Conservation (phyloP, 2,329 filamentous ascomycete species). For the Trichoderma oligosporum region DNA sequence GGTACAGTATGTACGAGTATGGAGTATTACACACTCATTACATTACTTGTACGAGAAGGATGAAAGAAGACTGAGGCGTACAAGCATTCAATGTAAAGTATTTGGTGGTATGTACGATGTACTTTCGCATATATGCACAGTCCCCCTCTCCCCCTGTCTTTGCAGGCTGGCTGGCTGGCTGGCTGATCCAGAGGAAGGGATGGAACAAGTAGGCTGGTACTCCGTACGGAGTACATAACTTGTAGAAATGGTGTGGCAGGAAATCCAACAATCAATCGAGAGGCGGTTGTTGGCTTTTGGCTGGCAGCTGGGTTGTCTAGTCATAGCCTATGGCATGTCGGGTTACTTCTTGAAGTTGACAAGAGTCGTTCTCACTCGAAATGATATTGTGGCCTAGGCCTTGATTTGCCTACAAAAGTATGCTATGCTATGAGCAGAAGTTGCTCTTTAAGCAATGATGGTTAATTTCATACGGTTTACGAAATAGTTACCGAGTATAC, state of each 20-base stretch:
- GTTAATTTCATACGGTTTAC: too few relatives aligned
- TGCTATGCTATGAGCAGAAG: too few relatives aligned
- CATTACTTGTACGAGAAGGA: neutral
- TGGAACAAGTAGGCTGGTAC: neutral
- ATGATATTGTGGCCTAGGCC: neutral
- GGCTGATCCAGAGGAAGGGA: conserved; percentile 14
- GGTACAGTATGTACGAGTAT: too few relatives aligned
- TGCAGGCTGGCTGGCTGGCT: conserved; percentile 5
- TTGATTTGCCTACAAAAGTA: too few relatives aligned
- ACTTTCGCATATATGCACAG: neutral
- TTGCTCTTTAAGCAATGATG: too few relatives aligned
- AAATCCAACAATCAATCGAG: neutral
- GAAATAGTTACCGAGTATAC: too few relatives aligned
- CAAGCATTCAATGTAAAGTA: too few relatives aligned
- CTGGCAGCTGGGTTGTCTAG: neutral
- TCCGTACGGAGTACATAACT: too few relatives aligned
- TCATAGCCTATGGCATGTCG: neutral
- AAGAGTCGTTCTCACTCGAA: neutral
- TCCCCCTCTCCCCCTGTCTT: neutral
- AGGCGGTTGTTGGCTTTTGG: neutral
- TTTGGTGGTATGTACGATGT: too few relatives aligned
- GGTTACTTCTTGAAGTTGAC: neutral
- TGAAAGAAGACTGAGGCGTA: neutral
- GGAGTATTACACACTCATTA: too few relatives aligned
- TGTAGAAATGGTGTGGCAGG: conserved; percentile 5